Base-by-base conservation (phyloP, 768 basidiomycete genomes). In the Boletus reticuloceps region DNA sequence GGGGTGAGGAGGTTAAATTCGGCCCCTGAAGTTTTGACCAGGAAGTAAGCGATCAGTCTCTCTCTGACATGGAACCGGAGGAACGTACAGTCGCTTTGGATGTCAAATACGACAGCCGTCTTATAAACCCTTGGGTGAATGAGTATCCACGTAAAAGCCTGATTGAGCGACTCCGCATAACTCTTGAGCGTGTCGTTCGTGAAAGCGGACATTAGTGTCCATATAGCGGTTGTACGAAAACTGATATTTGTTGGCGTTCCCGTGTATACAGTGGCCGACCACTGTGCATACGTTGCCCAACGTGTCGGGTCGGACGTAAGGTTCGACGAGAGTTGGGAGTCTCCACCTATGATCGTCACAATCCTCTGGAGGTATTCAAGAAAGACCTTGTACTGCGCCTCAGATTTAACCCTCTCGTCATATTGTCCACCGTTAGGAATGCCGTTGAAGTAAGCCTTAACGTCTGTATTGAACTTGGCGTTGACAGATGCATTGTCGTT, bases 331-430 rank as follows among this genome's bases (percentile, higher is more conserved):
- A 32, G 44, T 7, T 22, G 29, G 29, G 50, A 25, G 8, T 53
- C 53, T 37, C 53, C 53, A 17, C 53, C 49, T 10, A 17, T 16
- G 16, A 38, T 41, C 13, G 53, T 54, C 27, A 51, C 40, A 25
- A 54, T n/a, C 19, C 49, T 50, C 34, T 51, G 53, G 22, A 54
- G 19, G 53, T 54, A 51, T 36, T 42, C 53, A 10, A 54, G 53
- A 20, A 54, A 54, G 25, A 42, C 2, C 27, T 37, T 43, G 41
- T 54, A 54, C 53, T 54, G 53, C 5, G 48, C n/a, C 34, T 54
- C 53, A 1, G 47, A 53, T 19, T 48, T 53, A 36, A 53, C 53
- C 17, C 14, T 46, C 13, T n/a, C n/a, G 32, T 54, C 38, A 3
- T 48, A 54, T 41, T 54, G 29, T 12, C 53, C 53, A 22, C 53